Conservation (phyloP, 2,329 filamentous ascomycete genomes). For the Cephalotrichum gorgonifer region DNA sequence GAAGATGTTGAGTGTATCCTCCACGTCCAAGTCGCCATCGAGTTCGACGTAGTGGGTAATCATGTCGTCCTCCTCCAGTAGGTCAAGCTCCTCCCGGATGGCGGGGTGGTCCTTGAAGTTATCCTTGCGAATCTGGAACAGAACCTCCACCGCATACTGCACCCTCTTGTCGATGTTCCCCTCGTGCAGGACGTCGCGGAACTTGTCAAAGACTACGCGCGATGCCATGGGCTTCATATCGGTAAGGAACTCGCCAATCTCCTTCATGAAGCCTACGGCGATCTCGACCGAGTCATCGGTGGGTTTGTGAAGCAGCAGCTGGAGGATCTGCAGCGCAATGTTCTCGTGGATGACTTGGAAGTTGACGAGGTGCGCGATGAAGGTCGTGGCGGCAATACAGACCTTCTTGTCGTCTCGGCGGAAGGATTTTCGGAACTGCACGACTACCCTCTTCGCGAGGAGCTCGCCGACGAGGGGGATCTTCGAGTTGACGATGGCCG, state of each 20-base stretch:
- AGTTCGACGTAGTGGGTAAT: slow-evolving; percentile 82
- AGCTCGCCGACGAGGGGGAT: slow-evolving; percentile 90
- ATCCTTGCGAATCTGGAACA: slow-evolving; percentile 94
- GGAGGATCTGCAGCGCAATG: slow-evolving; percentile 81
- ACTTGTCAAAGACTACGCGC: slow-evolving; percentile 88
- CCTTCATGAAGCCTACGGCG: slow-evolving; percentile 82
- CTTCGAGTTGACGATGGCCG: slow-evolving; percentile 94
- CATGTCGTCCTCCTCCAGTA: slow-evolving; percentile 96
- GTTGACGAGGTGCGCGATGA: slow-evolving; percentile 91
- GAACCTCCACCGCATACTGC: slow-evolving; percentile 98
- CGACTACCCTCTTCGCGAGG: slow-evolving; percentile 70
- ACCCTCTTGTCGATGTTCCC: slow-evolving; percentile 94
- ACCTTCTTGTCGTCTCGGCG: slow-evolving; percentile 96
- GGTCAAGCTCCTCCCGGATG: slow-evolving; percentile 82
- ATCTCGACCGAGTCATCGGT: slow-evolving; percentile 98
- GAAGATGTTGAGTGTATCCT: slow-evolving; percentile 90
- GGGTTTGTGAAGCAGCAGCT: slow-evolving; percentile 87
- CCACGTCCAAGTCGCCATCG: slow-evolving; percentile 66
- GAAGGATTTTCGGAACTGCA: slow-evolving; percentile 93
- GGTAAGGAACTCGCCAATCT: slow-evolving; percentile 88
- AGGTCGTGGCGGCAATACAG: slow-evolving; percentile 84
- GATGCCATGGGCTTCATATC: slow-evolving; percentile 89
- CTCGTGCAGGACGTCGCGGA: slow-evolving; percentile 90
- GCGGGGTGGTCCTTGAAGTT: slow-evolving; percentile 92
- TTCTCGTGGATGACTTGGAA: slow-evolving; percentile 94